These are phyloP conservation scores for Neoascochyta sp. DNA, from an alignment of 2,329 filamentous ascomycete genomes.

Conservation along the genomic window DNA sequence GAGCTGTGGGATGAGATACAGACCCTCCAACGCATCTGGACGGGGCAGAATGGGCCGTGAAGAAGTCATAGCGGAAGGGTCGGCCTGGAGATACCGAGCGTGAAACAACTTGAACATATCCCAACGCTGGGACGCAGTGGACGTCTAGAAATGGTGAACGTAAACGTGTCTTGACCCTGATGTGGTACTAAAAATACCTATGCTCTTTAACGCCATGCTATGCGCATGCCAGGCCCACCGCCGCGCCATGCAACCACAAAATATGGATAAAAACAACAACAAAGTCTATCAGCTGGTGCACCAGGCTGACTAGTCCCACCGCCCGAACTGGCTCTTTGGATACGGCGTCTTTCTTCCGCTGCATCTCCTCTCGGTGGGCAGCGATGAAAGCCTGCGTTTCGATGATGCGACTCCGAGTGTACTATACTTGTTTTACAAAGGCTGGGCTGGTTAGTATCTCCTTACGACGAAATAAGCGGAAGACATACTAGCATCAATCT, in stretches of 20 bases:
- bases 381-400: background rate
- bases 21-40: no score
- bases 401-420: background rate
- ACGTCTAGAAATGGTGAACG: no score
- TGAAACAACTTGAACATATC: no score
- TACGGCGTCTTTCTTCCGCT: background rate
- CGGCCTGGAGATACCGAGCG: no score
- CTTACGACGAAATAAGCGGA: background rate
- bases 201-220: slow-evolving; percentile 12
- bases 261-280: background rate
- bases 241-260: slow-evolving; percentile 4
- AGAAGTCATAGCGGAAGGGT: no score
- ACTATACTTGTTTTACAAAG: slow-evolving; percentile 19
- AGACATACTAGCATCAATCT: slow-evolving; percentile 95
- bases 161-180: no score
- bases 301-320: background rate
- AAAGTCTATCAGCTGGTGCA: background rate
- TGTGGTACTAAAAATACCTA: no score
- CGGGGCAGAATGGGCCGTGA: no score
- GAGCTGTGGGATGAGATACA: no score
- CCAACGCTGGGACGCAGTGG: no score
- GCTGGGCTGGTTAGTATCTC: slow-evolving; percentile 11
- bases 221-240: slow-evolving; percentile 4
- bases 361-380: background rate
- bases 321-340: background rate